Evolutionary conservation across 2,329 filamentous ascomycete genomes (phyloP), one percentile per base, ranked within the genome.

Genomic region (Fusarium buharicum): DNA sequence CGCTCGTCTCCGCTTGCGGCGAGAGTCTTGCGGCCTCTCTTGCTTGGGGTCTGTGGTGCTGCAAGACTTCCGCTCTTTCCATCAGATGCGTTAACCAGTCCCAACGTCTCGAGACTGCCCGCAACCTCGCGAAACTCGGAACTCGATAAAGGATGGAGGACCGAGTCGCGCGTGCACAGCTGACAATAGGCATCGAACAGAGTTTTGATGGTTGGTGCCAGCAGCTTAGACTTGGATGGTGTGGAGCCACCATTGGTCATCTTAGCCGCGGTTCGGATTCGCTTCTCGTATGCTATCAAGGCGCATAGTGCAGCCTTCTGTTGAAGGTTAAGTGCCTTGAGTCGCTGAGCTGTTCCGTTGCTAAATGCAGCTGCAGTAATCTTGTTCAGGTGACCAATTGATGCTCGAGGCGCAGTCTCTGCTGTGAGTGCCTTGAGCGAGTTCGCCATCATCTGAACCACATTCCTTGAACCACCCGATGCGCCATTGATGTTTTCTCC

Each of bases 121-220:
- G 97, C 83, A 6, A 99, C 93, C 76, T 99, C 95, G 55, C 93
- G 87, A 76, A 99, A 99, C 75, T 99, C 95, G 6, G 92, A 95
- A 70, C 86, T 90, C 2, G 92, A 95, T 3, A 99, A 84, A 1
- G 94, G 91, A 67, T 97, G 93, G 3, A 99, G 84, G 10, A 96
- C 82, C n/a, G 93, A 91, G 70, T 98, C 94, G 31, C 87, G 86
- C 55, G 87, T 94, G 77, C 95, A 99, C 14, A 97, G 82, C 30
- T 84, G 80, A 54, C 86, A 88, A 77, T 99, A 99, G 3, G 91
- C 88, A 57, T 92, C 90, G 74, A 92, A 98, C 6, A 98, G 80
- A 50, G 85, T 84, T 76, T 93, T 96, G 73, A 97, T 84, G 0
- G 90, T 96, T 2, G 94, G 93, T 0, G 91, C 91, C 7, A 81